phyloP scores from a whole-genome alignment of 441 rosid species.

The Biscutella auriculata region DNA sequence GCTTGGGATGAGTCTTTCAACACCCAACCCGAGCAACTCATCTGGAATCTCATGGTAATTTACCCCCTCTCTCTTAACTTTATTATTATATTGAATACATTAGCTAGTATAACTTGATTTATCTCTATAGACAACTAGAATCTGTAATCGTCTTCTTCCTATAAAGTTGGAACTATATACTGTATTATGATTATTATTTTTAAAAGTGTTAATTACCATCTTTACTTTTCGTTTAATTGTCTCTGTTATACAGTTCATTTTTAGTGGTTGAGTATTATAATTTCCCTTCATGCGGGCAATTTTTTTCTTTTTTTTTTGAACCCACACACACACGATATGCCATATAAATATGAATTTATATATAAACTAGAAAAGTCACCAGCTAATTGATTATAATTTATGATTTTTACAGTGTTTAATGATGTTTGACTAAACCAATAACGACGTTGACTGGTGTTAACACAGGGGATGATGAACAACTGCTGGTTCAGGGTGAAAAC shows the following conservation, averaged over 20 bases:
- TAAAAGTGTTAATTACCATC: conserved; percentile 21
- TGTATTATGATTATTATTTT: background rate
- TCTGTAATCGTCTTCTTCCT: conserved; percentile 14
- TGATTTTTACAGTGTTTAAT: too few relatives aligned
- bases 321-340: too few relatives aligned
- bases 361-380: background rate
- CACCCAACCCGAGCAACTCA: conserved; percentile 88
- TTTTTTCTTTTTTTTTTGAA: too few relatives aligned
- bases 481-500: conserved; percentile 80
- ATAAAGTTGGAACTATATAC: conserved; percentile 22
- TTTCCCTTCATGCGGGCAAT: conserved; percentile 10
- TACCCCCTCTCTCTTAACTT: background rate
- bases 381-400: background rate
- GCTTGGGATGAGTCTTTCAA: conserved; percentile 86
- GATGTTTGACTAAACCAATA: conserved; percentile 1
- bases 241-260: conserved; percentile 9
- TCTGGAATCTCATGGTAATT: conserved; percentile 80
- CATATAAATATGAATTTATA: too few relatives aligned
- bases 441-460: conserved; percentile 9
- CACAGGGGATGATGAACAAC: conserved; percentile 99
- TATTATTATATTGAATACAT: background rate
- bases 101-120: too few relatives aligned
- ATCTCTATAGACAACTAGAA: too few relatives aligned
- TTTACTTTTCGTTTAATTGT: background rate
- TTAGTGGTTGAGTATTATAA: conserved; percentile 1